Percentiles rank a stretch among this genome's conserved stretches.
Conservation (phyloP, 176 grass and related monocot genomes). For the Oropetium thomaeum region DNA sequence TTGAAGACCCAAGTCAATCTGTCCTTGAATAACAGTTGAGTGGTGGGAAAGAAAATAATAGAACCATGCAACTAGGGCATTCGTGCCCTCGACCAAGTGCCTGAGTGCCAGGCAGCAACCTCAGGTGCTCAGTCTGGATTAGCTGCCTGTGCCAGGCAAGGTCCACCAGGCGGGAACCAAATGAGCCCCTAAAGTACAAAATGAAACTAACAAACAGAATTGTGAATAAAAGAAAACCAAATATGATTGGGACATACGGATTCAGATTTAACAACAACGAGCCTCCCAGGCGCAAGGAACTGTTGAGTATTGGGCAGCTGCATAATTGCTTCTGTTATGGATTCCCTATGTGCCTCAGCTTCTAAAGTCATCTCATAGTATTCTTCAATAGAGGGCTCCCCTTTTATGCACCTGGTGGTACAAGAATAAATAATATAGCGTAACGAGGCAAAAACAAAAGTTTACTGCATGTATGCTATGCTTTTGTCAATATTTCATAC, state of each 20-base stretch:
- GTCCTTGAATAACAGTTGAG: not conserved
- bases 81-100: too few relatives aligned
- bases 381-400: conserved; percentile 86
- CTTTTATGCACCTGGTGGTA: conserved; percentile 88
- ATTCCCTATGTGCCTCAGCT: conserved; percentile 68
- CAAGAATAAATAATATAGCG: conserved; percentile 15
- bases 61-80: conserved; percentile 21
- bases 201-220: conserved; percentile 14
- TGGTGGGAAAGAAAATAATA: not conserved
- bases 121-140: too few relatives aligned
- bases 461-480: conserved; percentile 1
- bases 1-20: not conserved
- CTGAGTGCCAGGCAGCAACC: too few relatives aligned
- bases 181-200: conserved; percentile 7
- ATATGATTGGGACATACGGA: conserved; percentile 51
- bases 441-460: conserved; percentile 11
- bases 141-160: too few relatives aligned
- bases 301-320: conserved; percentile 55
- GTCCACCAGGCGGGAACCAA: too few relatives aligned
- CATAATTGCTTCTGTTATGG: conserved; percentile 69
- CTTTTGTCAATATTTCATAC: not conserved
- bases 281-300: conserved; percentile 73
- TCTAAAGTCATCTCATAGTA: conserved; percentile 68
- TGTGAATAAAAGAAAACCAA: conserved; percentile 2
- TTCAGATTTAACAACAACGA: conserved; percentile 87